Percentiles rank a stretch among this genome's conserved stretches.
Conservation (phyloP, 345 rosid species). For the Zanthoxylum bungeanum region DNA sequence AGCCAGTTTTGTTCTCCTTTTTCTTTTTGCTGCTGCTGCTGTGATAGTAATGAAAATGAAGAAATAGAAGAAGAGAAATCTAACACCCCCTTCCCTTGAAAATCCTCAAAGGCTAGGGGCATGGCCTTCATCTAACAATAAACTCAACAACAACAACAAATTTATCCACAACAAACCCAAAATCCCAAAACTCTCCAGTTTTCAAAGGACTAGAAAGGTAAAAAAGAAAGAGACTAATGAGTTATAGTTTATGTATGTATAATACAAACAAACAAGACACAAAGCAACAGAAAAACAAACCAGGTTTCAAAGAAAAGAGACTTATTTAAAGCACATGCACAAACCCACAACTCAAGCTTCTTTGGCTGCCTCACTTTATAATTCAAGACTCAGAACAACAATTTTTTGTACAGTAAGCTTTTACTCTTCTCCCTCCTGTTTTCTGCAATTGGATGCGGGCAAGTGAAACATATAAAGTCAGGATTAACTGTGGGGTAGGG, state of each 20-base stretch:
- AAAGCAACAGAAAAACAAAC: constrained; percentile 9
- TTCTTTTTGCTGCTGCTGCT: not conserved
- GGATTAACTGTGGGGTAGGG: no score
- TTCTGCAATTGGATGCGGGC: no score
- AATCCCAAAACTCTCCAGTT: constrained; percentile 28
- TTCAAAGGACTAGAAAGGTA: constrained; percentile 1
- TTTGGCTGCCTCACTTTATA: not conserved
- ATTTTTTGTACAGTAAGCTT: constrained; percentile 22
- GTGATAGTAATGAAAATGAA: constrained; percentile 26
- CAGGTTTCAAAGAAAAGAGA: constrained; percentile 8
- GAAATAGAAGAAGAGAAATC: constrained; percentile 37
- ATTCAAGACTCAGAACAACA: not conserved
- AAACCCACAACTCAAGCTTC: not conserved
- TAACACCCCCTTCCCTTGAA: constrained; percentile 75
- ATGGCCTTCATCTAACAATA: constrained; percentile 71
- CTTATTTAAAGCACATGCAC: not conserved
- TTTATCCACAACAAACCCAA: constrained; percentile 1
- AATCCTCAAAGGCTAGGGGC: constrained; percentile 73
- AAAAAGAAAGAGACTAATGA: not conserved
- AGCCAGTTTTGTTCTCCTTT: constrained; percentile 20
- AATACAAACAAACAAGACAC: constrained; percentile 8
- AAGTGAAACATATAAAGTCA: no score
- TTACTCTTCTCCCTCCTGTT: no score
- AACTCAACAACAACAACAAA: constrained; percentile 21
- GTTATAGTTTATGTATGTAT: constrained; percentile 12